Evolutionary conservation across 441 rosid species (phyloP).

Genomic region (Adansonia madagascariensis): DNA sequence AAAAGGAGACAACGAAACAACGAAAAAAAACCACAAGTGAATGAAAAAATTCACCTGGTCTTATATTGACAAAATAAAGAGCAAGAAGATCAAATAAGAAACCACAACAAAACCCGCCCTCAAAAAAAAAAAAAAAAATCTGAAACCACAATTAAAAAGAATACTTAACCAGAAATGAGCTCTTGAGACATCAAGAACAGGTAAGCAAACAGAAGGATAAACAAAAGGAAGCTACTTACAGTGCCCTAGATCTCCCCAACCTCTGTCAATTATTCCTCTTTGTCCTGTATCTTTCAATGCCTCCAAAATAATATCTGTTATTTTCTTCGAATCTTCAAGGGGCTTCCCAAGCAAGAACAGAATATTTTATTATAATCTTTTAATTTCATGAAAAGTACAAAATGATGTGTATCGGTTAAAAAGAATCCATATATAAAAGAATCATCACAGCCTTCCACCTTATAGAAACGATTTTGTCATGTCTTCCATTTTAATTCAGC

Average conservation of each 20-base stretch:
- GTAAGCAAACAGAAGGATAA: background rate
- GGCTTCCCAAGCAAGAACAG: constrained; percentile 61
- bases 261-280: constrained; percentile 93
- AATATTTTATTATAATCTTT: background rate
- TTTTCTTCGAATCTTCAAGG: constrained; percentile 83
- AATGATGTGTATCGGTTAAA: background rate
- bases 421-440: background rate
- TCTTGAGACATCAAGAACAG: constrained; percentile 5
- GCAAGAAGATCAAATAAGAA: background rate
- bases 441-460: constrained; percentile 6
- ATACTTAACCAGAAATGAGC: background rate
- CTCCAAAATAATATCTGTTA: constrained; percentile 76
- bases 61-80: constrained; percentile 13
- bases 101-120: background rate
- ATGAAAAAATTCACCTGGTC: background rate
- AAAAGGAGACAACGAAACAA: background rate
- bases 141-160: background rate
- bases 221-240: constrained; percentile 51
- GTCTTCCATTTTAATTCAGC: background rate
- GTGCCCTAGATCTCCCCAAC: constrained; percentile 97
- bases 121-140: background rate
- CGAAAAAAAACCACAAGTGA: background rate
- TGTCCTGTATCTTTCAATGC: constrained; percentile 83
- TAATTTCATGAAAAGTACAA: constrained; percentile 21
- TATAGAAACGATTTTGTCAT: constrained; percentile 5